Evolutionary conservation across 2,329 filamentous ascomycete genomes (phyloP).

Genomic region (Neobulgaria alba): DNA sequence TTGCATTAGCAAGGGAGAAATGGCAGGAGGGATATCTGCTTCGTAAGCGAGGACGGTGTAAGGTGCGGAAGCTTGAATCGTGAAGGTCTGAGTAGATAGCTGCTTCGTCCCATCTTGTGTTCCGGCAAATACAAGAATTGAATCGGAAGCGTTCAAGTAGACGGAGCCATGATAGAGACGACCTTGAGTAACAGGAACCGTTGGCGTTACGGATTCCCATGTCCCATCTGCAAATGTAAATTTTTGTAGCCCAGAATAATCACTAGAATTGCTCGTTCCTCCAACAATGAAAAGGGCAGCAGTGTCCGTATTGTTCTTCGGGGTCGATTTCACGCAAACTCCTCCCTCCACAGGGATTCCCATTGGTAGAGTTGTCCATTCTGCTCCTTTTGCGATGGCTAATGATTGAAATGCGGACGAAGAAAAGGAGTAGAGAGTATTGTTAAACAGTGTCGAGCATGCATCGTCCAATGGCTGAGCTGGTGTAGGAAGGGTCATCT

Average conservation of each 20-base stretch:
- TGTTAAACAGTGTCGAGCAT: slow-evolving; percentile 73
- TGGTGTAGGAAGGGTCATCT: slow-evolving; percentile 52
- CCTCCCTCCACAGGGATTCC: slow-evolving; percentile 66
- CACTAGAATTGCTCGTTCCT: slow-evolving; percentile 45
- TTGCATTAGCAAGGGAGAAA: slow-evolving; percentile 62
- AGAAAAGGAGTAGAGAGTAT: slow-evolving; percentile 80
- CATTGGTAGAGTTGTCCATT: slow-evolving; percentile 59
- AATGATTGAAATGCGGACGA: slow-evolving; percentile 67
- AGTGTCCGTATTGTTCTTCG: slow-evolving; percentile 44
- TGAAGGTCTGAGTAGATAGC: slow-evolving; percentile 66
- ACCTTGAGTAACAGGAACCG: slow-evolving; percentile 39
- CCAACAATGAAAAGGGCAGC: slow-evolving; percentile 75
- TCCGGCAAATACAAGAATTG: slow-evolving; percentile 76
- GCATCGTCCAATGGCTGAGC: slow-evolving; percentile 61
- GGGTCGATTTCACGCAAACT: slow-evolving; percentile 64
- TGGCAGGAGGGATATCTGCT: slow-evolving; percentile 51
- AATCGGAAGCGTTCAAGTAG: slow-evolving; percentile 61
- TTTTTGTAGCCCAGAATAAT: slow-evolving; percentile 68
- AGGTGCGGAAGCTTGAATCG: slow-evolving; percentile 57
- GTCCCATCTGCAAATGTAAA: slow-evolving; percentile 47
- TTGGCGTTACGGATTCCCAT: slow-evolving; percentile 49
- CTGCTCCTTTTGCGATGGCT: slow-evolving; percentile 54
- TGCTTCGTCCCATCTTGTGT: slow-evolving; percentile 49
- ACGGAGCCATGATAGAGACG: slow-evolving; percentile 66
- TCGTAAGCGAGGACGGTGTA: slow-evolving; percentile 52